A percentile compares a stretch with the other conserved stretches of the same genome.
Evolutionary conservation across 2,329 filamentous ascomycete genomes (phyloP).

Genomic region (Leptosphaerulina australis): DNA sequence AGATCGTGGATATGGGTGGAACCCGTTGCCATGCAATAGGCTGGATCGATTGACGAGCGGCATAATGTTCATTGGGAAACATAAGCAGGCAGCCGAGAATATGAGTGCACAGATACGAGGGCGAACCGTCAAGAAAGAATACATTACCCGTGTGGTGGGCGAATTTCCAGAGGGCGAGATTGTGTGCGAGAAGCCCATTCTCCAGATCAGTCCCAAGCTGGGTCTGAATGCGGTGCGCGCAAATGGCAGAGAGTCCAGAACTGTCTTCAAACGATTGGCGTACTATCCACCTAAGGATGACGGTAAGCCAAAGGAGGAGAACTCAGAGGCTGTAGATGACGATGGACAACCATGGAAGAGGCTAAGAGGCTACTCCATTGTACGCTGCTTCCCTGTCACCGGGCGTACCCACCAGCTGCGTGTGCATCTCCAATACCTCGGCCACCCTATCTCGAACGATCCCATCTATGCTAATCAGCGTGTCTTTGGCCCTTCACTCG

Average conservation of each 20-base stretch:
- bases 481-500: slow-evolving; percentile 85
- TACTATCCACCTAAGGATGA: slow-evolving; percentile 73
- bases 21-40: slow-evolving; percentile 82
- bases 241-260: slow-evolving; percentile 86
- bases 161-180: slow-evolving; percentile 90
- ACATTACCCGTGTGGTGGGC: slow-evolving; percentile 87
- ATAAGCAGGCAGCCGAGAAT: slow-evolving; percentile 75
- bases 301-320: slow-evolving; percentile 16
- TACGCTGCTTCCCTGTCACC: slow-evolving; percentile 90
- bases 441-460: slow-evolving; percentile 95
- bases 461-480: slow-evolving; percentile 95
- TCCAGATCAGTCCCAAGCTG: slow-evolving; percentile 92
- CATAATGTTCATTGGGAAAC: slow-evolving; percentile 97
- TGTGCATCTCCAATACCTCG: slow-evolving; percentile 92
- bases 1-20: slow-evolving; percentile 65
- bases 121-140: slow-evolving; percentile 91
- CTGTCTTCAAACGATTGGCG: slow-evolving; percentile 89
- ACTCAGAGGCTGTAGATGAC: slow-evolving; percentile 27
- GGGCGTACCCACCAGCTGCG: slow-evolving; percentile 94
- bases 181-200: slow-evolving; percentile 89
- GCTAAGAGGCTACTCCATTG: slow-evolving; percentile 83
- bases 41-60: slow-evolving; percentile 92
- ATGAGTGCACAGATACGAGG: slow-evolving; percentile 77
- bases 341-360: slow-evolving; percentile 58
- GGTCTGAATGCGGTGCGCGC: slow-evolving; percentile 93